Conservation (phyloP, 805 yeast genomes). For the Dipodascus albidus region DNA sequence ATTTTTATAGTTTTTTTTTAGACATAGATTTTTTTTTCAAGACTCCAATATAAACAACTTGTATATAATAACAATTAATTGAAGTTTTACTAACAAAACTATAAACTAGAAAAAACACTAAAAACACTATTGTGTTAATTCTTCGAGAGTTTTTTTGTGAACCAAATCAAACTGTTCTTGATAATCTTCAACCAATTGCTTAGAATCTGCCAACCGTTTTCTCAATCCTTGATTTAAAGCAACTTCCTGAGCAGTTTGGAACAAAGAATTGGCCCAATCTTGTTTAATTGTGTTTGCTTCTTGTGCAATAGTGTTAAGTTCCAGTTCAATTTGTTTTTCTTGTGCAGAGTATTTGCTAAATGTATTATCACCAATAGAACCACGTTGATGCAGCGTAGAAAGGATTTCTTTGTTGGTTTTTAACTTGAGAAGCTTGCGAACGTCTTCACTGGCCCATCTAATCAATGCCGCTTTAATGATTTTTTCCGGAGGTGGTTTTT, state of each 20-base stretch:
- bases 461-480: constrained; percentile 58
- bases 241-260: constrained; percentile 75
- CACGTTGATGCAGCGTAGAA: constrained; percentile 66
- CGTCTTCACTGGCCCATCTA: constrained; percentile 74
- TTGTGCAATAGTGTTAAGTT: constrained; percentile 58
- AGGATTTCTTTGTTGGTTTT: constrained; percentile 68
- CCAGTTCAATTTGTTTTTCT: constrained; percentile 67
- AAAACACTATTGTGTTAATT: constrained; percentile 4
- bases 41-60: background rate
- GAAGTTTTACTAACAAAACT: no score
- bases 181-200: constrained; percentile 14
- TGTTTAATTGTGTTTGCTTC: constrained; percentile 66
- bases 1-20: background rate
- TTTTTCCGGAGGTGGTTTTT: constrained; percentile 62
- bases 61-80: no score
- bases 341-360: constrained; percentile 72
- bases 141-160: constrained; percentile 8
- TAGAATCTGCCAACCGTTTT: constrained; percentile 43
- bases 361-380: constrained; percentile 83
- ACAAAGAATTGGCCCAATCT: constrained; percentile 71
- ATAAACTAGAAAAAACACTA: no score
- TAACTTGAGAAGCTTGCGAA: constrained; percentile 71
- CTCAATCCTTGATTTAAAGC: constrained; percentile 87
- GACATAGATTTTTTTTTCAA: background rate
- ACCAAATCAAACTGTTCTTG: constrained; percentile 12